Evolutionary conservation across 2,329 filamentous ascomycete genomes (phyloP), one percentile per base, ranked within the genome.

Genomic region (Ophiognomonia clavigignenti-juglandacearum): DNA sequence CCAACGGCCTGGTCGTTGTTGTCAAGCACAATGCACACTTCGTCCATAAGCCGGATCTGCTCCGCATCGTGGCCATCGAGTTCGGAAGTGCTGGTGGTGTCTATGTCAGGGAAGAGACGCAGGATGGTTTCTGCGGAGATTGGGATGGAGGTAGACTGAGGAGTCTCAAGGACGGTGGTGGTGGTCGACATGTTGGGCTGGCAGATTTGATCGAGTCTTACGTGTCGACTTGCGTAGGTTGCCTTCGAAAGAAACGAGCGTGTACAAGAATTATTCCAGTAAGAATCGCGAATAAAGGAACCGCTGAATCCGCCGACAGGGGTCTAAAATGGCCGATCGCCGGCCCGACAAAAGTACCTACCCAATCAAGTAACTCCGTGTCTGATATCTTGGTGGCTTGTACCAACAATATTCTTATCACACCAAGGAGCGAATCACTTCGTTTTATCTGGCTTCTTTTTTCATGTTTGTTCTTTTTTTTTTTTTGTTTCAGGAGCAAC

Each of bases 41-140:
- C 93, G 61, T 98, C 92, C 93, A 98, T 98, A 60, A 98, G 72
- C 42, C 92, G 85, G 61, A 96, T 96, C 73, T 98, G 93, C 74
- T 97, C 92, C 66, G 88, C 92, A 73, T 97, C 91, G 72, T 97
- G 95, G 43, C 92, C 93, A 47, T 85, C 85, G 37, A 97, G 78
- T 39, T 52, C 50, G 49, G 89, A 88, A 43, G 80, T 77, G 54
- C 84, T 83, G 61, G 75, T 80, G 51, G 82, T 82, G 68, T 86
- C 75, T 66, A 83, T 80, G 64, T 96, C 90, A 44, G 90, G 89
- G 68, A 97, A 97, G 40, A 97, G 80, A 53, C 82, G 83, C 50
- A 92, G 76, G 59, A 98, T 89, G 61, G 86, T 88, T 59, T 93
- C 82, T 16, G 90, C 89, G 43, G 88, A 95, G 62, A 95, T 89